Base-by-base conservation (phyloP, 1,284 basidiomycete species). In the Rhodotorula sp. region DNA sequence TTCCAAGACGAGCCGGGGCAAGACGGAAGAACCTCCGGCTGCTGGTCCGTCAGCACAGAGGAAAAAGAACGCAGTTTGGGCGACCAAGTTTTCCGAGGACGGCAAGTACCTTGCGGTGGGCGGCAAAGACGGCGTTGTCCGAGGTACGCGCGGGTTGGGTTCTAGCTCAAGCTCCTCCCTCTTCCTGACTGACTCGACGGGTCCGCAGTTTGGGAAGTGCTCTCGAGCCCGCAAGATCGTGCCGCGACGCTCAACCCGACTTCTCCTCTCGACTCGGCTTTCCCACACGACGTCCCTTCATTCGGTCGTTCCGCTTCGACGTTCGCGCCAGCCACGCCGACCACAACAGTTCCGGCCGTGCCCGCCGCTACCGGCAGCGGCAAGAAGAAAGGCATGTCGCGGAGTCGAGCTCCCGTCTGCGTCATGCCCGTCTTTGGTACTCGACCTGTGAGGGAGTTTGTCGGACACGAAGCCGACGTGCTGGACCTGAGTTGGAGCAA, bases 401-500 rank as follows among this genome's bases (percentile, higher is more conserved):
- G 10, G 53, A n/a, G 29, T n/a, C 63, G 46, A 7, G 22, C 44
- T 45, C 58, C 58, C n/a, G 55, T 48, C 18, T 59, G 62, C 44
- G 62, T 57, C 33, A 62, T 74, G 68, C 77, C 77, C 2, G 72
- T 78, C 26, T 77, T 78, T 56, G 62, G 22, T 6, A 61, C 49
- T 18, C 68, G 63, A 46, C 81, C 81, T 12, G 59, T 80, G 5
- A 71, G 77, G 37, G 76, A 79, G 58, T 81, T 78, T 57, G 56
- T 61, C 22, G 80, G 79, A 0, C 81, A 82, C 61, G 75, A 71
- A 8, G 78, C 78, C 53, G 81, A 81, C 56, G 78, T 82, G 2
- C 54, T 82, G 26, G 80, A 80, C 65, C 66, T 82, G 20, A 78
- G 77, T 26, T 82, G 81, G 81, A 80, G 79, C 71, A 82, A 81